Evolutionary conservation across 2,329 filamentous ascomycete genomes (phyloP), one percentile per base, ranked within the genome.

Genomic region (Corynespora cassiicola): DNA sequence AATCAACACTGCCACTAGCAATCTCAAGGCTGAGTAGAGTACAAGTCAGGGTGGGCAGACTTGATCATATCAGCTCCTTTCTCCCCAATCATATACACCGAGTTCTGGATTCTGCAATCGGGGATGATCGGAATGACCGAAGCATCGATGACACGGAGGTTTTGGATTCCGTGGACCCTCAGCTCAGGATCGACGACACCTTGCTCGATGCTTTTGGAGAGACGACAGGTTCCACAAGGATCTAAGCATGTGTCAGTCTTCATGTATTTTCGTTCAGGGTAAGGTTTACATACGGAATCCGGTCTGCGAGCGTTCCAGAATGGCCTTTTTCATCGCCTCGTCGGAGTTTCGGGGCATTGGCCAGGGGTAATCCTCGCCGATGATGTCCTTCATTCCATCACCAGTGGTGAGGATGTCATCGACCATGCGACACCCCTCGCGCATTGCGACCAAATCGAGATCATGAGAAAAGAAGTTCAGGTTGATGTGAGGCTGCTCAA

Each of bases 391-490:
- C 63, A 85, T 77, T 1, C 75, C 79, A 1, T 78, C 75, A 1
- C 81, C 80, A 6, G 74, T 76, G 23, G 69, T 78, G 2, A 85
- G 50, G n/a, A 85, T 65, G 47, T 85, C 79, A 59, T 82, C 76
- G 6, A 70, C 68, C 56, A 72, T 81, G 11, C 78, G 71, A 14
- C 83, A 71, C 12, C 81, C 80, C 56, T 83, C 79, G 17, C 78
- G 75, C 63, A 85, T 68, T 3, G 76, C 80, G 12, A 84, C 62
- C n/a, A 85, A 69, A 47, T 79, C 75, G 5, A 68, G 52, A 9
- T 76, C 75, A 1, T 70, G 47, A 23, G 45, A 44, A 46, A 60
- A 60, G 45, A 51, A 56, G 38, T 54, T 53, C 34, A 55, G 32
- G 30, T 54, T 52, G 50, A 88, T 85, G 10, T 76, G 58, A 0